Conservation (phyloP, 1,284 basidiomycete species). For the Somion occarium region DNA sequence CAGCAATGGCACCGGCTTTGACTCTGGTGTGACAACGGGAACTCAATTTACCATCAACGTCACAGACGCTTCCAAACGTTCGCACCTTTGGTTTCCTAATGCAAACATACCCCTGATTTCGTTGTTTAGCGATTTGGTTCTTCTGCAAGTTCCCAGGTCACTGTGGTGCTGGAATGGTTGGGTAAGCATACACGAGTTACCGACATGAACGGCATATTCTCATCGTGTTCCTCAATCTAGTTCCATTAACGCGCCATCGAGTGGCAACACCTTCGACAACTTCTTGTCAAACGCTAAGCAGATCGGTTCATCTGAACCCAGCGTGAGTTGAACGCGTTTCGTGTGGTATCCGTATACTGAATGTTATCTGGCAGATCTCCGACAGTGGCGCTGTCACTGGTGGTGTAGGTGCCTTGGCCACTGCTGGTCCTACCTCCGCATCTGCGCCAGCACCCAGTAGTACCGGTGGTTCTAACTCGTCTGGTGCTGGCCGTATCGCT, state of each 20-base stretch:
- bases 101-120: neutral
- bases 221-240: conserved; percentile 14
- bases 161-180: conserved; percentile 59
- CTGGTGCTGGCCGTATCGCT: conserved; percentile 2
- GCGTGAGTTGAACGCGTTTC: conserved; percentile 25
- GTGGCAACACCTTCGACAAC: conserved; percentile 47
- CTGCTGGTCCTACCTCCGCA: conserved; percentile 19
- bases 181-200: conserved; percentile 23
- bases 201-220: neutral
- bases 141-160: conserved; percentile 54
- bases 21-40: conserved; percentile 11
- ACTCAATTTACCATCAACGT: conserved; percentile 10
- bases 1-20: conserved; percentile 8
- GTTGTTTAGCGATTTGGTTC: conserved; percentile 52
- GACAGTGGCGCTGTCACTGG: conserved; percentile 34
- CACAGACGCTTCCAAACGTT: conserved; percentile 6
- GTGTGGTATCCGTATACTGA: neutral
- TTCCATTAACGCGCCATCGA: conserved; percentile 57
- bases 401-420: conserved; percentile 36
- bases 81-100: neutral
- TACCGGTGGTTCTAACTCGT: neutral
- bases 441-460: neutral
- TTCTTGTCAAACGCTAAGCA: conserved; percentile 43
- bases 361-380: neutral
- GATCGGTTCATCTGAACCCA: conserved; percentile 34